These are phyloP conservation scores for Claviceps quebecensis DNA, from an alignment of 2,329 filamentous ascomycete species.

Conservation along the genomic window DNA sequence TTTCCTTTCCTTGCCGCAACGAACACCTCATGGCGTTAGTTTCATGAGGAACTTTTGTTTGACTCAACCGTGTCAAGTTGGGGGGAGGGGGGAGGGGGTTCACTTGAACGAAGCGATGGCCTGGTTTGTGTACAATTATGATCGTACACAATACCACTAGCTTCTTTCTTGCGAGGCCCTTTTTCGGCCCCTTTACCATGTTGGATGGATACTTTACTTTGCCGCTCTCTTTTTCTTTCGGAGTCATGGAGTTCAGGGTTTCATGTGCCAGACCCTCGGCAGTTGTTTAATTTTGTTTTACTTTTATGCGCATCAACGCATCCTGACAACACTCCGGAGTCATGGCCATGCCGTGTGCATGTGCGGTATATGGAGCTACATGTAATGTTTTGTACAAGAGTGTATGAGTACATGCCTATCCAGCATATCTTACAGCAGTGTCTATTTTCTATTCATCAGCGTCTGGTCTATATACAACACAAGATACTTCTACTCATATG, in stretches of 20 bases:
- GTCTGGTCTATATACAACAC: no score
- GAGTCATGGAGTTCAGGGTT: neutral
- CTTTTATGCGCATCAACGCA: neutral
- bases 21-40: no score
- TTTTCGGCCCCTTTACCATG: no score
- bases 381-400: no score
- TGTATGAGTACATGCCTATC: no score
- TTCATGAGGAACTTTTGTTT: neutral
- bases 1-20: neutral
- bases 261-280: neutral
- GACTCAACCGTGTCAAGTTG: neutral
- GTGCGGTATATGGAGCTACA: no score
- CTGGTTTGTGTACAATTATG: neutral
- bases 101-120: neutral
- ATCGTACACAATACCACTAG: neutral
- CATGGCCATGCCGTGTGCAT: neutral
- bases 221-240: no score
- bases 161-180: no score
- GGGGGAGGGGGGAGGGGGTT: no score
- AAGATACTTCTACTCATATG: conserved; percentile 27
- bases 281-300: neutral
- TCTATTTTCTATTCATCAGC: no score
- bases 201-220: no score
- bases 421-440: no score
- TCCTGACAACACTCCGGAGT: neutral